Conservation (phyloP, 495 filamentous ascomycete species). For the Lepraria neglecta region DNA sequence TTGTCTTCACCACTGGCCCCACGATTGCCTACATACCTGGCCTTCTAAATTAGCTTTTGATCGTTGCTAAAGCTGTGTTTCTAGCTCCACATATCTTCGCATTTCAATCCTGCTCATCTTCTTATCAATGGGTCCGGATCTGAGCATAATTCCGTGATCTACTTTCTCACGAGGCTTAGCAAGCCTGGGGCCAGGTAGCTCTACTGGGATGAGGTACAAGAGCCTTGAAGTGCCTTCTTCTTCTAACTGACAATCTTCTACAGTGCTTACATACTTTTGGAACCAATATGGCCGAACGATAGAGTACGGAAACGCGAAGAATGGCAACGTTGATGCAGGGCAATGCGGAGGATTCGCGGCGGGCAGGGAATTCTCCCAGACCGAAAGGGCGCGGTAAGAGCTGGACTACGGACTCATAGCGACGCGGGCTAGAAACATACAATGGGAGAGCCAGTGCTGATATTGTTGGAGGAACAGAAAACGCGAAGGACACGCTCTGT, state of each 20-base stretch:
- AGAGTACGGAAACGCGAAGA: constrained; percentile 10
- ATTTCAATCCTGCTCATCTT: not conserved
- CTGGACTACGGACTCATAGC: not conserved
- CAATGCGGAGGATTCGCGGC: constrained; percentile 25
- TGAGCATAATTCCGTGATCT: not conserved
- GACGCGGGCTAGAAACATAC: not conserved
- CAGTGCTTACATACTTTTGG: constrained; percentile 15
- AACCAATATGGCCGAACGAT: constrained; percentile 21
- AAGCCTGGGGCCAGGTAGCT: constrained; percentile 14
- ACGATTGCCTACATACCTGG: not conserved
- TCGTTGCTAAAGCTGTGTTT: constrained; percentile 3
- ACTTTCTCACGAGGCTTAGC: constrained; percentile 2
- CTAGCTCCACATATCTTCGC: constrained; percentile 2
- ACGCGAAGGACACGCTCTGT: constrained; percentile 80
- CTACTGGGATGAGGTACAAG: constrained; percentile 19
- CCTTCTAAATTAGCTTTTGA: constrained; percentile 2
- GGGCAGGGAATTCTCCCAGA: constrained; percentile 49
- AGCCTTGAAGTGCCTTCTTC: not conserved
- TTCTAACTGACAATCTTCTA: not conserved
- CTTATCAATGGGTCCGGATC: not conserved
- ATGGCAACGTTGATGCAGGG: constrained; percentile 22
- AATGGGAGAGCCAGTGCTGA: constrained; percentile 15
- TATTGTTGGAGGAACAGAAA: constrained; percentile 39
- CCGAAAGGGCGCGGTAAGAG: constrained; percentile 57
- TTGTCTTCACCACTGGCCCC: not conserved